Base-by-base conservation (phyloP, 2,329 filamentous ascomycete genomes). In the Ambrosiella beaveri region DNA sequence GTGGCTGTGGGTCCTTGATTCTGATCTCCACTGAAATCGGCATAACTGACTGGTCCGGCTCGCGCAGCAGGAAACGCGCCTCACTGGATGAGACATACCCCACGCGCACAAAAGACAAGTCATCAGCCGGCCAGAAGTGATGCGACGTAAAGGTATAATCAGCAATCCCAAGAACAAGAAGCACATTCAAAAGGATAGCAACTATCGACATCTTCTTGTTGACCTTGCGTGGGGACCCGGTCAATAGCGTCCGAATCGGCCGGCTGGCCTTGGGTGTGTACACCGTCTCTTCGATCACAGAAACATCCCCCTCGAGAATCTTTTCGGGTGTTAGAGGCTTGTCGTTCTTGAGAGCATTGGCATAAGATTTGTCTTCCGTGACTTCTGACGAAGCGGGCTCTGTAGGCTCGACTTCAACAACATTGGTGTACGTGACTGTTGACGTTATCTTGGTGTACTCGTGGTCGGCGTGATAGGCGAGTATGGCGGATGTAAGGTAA, bases 71-170 rank as follows among this genome's bases (percentile, higher is more conserved):
- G 44, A 98, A 76, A 61, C 82, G 89, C 19, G 89, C 93, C 58
- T 84, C 84, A 0, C 76, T 79, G 15, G 86, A 79, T 3, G 89
- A 95, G 36, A 97, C 84, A 67, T 91, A 91, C 35, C 93, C 93
- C 13, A 95, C 74, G 7, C 93, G 80, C 45, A 87, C 86, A 68
- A 98, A 95, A 0, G 89, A 87, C 9, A 95, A 73, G 63, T 94
- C 82, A 36, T 86, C 73, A 35, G 76, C 81, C 3, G 84, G 81
- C 68, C 95, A 77, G 39, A 85, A 77, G 60, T 84, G 68, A 9
- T 81, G 80, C 1, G 85, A 84, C 17, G 86, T 80, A 66, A 86
- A 89, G 12, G 95, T 75, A 44, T 90, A 79, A 68, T 98, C 93
- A 35, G 84, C 75, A 0, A 84, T 79, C 69, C 91, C 79, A 7